Evolutionary conservation across 1,139 yeast species (phyloP).

Genomic region (Candida buenavistaensis): DNA sequence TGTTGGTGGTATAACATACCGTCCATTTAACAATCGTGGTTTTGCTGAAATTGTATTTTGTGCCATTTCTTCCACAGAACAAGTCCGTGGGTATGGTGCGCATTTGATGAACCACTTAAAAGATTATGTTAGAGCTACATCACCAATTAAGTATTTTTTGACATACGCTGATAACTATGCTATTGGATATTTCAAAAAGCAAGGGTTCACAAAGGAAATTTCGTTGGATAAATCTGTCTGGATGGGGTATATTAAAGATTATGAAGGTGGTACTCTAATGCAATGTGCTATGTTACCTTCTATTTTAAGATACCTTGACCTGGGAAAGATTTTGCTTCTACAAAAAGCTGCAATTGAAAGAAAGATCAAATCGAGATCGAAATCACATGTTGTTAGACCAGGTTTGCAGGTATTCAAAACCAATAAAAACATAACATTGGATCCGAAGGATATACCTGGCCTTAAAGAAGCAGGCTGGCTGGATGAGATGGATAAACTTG

Average conservation of each 20-base stretch:
- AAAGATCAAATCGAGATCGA: conserved; percentile 77
- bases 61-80: conserved; percentile 96
- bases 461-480: conserved; percentile 95
- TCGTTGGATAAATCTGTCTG: conserved; percentile 81
- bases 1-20: conserved; percentile 95
- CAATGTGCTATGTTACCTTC: conserved; percentile 93
- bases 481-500: conserved; percentile 95
- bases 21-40: conserved; percentile 86
- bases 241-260: conserved; percentile 99
- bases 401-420: conserved; percentile 77
- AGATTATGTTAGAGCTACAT: conserved; percentile 89
- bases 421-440: conserved; percentile 36
- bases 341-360: conserved; percentile 91
- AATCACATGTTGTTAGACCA: conserved; percentile 76
- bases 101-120: conserved; percentile 97
- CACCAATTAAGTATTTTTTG: conserved; percentile 81
- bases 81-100: conserved; percentile 97
- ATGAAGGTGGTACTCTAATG: conserved; percentile 98
- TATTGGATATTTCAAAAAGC: conserved; percentile 96
- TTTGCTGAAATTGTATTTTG: conserved; percentile 98
- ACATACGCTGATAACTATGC: conserved; percentile 99
- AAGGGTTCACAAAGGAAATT: conserved; percentile 95
- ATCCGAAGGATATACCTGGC: conserved; percentile 82
- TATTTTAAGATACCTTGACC: conserved; percentile 78
- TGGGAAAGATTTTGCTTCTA: conserved; percentile 76